phyloP scores from a whole-genome alignment of 306 rosid genomes.

The Hylodesmum podocarpum region DNA sequence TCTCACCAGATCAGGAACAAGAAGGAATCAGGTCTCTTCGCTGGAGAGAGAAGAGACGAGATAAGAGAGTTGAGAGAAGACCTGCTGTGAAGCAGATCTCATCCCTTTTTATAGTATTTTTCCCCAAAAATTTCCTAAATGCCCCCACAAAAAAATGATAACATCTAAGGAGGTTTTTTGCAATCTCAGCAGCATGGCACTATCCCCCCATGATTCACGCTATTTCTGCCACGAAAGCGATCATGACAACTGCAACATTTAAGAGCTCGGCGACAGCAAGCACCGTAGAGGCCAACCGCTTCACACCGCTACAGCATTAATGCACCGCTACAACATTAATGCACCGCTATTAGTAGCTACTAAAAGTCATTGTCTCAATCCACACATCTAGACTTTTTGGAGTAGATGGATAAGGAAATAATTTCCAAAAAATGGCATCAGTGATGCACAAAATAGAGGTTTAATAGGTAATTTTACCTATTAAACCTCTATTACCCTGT shows the following conservation, averaged over 20 bases:
- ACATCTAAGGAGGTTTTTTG: neutral
- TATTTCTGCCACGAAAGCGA: neutral
- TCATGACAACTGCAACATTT: neutral
- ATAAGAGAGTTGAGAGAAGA: neutral
- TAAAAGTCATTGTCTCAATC: too few relatives aligned
- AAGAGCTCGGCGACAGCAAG: too few relatives aligned
- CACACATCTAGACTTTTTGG: neutral
- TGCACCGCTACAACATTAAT: too few relatives aligned
- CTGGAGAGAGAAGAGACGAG: neutral
- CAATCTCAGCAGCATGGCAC: neutral
- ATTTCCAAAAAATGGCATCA: neutral
- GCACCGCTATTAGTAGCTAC: too few relatives aligned
- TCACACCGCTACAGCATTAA: too few relatives aligned
- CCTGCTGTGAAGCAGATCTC: neutral
- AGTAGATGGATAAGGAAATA: neutral
- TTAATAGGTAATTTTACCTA: neutral
- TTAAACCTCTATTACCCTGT: too few relatives aligned
- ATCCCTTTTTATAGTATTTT: neutral
- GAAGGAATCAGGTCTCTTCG: neutral
- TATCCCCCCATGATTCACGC: neutral
- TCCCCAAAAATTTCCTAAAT: neutral
- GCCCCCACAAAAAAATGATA: neutral
- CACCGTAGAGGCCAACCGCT: too few relatives aligned
- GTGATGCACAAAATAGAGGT: neutral
- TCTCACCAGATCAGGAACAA: neutral